Evolutionary conservation across 164 flowering plant species (phyloP).

Genomic region (Sedum album): DNA sequence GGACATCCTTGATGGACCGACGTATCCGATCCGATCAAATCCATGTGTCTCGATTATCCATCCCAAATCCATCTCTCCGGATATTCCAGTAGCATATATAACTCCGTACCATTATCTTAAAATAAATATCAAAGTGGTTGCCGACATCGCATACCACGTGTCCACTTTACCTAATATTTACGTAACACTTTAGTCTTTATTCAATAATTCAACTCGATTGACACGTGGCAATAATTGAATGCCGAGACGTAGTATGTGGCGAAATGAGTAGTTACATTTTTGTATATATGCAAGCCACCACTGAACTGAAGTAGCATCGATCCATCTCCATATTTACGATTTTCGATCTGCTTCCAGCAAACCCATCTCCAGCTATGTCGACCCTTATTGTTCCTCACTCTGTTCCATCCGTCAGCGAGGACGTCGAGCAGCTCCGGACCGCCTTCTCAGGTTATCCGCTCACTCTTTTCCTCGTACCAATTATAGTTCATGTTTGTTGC

Average conservation of each 20-base stretch:
- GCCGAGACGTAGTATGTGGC: neutral
- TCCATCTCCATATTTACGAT: neutral
- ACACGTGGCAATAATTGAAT: neutral
- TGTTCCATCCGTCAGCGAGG: slow-evolving; percentile 42
- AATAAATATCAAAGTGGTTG: neutral
- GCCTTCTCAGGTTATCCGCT: slow-evolving; percentile 32
- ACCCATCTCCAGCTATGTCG: slow-evolving; percentile 28
- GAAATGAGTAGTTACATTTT: neutral
- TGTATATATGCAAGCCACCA: neutral
- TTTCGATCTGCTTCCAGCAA: no score
- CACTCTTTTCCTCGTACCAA: neutral
- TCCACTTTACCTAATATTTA: neutral
- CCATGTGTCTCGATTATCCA: neutral
- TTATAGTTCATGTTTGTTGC: neutral
- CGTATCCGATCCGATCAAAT: no score
- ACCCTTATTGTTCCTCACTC: slow-evolving; percentile 35
- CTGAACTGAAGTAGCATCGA: neutral
- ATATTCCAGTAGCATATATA: neutral
- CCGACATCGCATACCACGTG: slow-evolving; percentile 1
- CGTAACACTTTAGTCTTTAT: neutral
- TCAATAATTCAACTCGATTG: neutral
- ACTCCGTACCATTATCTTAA: neutral
- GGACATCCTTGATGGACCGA: no score
- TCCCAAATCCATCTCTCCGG: no score
- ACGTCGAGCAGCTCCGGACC: slow-evolving; percentile 55